A percentile compares a stretch with the other conserved stretches of the same genome.
phyloP scores from a whole-genome alignment of 164 flowering plant genomes.

The Tetracentron sinense region DNA sequence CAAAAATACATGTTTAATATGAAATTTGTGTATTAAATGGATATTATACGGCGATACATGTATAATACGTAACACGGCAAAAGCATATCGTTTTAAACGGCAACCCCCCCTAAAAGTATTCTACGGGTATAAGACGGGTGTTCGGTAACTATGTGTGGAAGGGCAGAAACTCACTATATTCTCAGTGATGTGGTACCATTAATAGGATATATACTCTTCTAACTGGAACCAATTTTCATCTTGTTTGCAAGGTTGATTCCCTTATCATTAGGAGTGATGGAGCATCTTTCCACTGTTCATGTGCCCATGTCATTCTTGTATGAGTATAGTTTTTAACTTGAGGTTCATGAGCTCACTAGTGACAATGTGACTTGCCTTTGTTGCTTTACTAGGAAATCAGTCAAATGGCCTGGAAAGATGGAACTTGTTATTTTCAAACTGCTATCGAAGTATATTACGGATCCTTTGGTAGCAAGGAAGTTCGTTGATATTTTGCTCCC shows the following conservation, averaged over 20 bases:
- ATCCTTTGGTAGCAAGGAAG: slow-evolving; percentile 40
- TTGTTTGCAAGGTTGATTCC: background rate
- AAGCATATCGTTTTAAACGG: too few species aligned
- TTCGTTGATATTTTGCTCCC: slow-evolving; percentile 74
- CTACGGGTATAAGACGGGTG: too few species aligned
- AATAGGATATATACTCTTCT: background rate
- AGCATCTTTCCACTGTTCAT: background rate
- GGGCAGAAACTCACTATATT: too few species aligned
- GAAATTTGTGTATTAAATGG: too few species aligned
- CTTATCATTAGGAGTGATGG: too few species aligned
- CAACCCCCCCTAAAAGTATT: too few species aligned
- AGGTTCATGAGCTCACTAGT: too few species aligned
- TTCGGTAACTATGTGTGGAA: too few species aligned
- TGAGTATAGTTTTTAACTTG: too few species aligned
- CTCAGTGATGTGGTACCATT: background rate
- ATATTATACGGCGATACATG: too few species aligned
- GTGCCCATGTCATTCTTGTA: background rate
- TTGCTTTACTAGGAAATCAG: slow-evolving; percentile 39
- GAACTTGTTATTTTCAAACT: slow-evolving; percentile 58
- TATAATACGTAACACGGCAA: too few species aligned
- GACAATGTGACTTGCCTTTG: slow-evolving; percentile 1
- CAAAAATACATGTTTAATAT: too few species aligned
- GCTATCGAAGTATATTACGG: slow-evolving; percentile 52
- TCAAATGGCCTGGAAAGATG: slow-evolving; percentile 47
- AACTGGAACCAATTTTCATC: background rate